Evolutionary conservation across 148 eudicot genomes (phyloP).

Genomic region (Cornus suecica): DNA sequence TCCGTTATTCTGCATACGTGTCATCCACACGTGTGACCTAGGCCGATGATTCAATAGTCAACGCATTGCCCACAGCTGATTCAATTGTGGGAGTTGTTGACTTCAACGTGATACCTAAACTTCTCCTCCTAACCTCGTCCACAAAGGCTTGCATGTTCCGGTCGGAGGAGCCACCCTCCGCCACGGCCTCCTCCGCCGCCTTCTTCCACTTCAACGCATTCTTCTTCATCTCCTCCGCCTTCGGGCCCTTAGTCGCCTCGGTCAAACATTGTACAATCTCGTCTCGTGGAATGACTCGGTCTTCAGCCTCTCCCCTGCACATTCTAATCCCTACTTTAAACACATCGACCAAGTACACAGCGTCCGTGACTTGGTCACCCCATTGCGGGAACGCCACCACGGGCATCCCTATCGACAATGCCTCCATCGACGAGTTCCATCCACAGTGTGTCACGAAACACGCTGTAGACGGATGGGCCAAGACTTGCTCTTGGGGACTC

Average conservation of each 20-base stretch:
- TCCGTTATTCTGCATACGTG: no score
- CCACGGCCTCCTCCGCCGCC: slow-evolving; percentile 49
- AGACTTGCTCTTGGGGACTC: slow-evolving; percentile 69
- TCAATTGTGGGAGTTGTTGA: not conserved
- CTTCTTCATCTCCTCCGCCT: slow-evolving; percentile 49
- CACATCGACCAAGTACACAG: slow-evolving; percentile 68
- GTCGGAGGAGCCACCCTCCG: slow-evolving; percentile 68
- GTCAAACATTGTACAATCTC: slow-evolving; percentile 55
- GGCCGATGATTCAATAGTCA: not conserved
- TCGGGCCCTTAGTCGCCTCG: slow-evolving; percentile 45
- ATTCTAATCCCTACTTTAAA: slow-evolving; percentile 51
- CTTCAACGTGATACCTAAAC: not conserved
- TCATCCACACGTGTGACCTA: no score
- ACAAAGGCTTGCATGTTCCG: slow-evolving; percentile 48
- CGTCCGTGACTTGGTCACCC: slow-evolving; percentile 87
- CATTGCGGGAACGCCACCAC: slow-evolving; percentile 79
- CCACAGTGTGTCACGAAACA: slow-evolving; percentile 92
- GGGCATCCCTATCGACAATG: slow-evolving; percentile 61
- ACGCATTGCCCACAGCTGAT: not conserved
- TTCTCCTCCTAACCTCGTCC: slow-evolving; percentile 42
- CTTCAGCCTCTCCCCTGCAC: slow-evolving; percentile 62
- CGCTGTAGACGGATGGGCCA: slow-evolving; percentile 61
- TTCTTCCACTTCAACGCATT: slow-evolving; percentile 60
- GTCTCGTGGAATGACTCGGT: slow-evolving; percentile 38
- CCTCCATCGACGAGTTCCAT: slow-evolving; percentile 87